Evolutionary conservation across 495 filamentous ascomycete species (phyloP).

Genomic region (Aspergillus mulundensis): DNA sequence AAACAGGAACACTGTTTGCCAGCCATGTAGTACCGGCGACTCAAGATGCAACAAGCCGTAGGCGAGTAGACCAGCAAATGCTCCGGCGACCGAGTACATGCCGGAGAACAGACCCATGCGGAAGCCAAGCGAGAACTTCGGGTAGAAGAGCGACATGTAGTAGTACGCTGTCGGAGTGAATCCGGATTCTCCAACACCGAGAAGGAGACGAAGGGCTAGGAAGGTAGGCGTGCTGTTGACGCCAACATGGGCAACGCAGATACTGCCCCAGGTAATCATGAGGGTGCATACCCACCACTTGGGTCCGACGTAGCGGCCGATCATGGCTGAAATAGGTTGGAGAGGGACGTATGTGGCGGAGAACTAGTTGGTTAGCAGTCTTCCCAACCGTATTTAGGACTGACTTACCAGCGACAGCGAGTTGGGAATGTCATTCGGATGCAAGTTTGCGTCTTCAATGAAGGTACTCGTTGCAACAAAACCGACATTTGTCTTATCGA

Average conservation of each 20-base stretch:
- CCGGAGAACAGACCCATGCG: slow-evolving; percentile 2
- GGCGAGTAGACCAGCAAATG: not conserved
- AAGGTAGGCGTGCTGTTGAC: not conserved
- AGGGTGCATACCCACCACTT: slow-evolving; percentile 1
- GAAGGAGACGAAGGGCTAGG: not conserved
- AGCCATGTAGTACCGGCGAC: not conserved
- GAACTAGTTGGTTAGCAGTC: not conserved
- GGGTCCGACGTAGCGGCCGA: not conserved
- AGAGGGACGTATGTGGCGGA: slow-evolving; percentile 5
- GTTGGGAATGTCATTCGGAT: slow-evolving; percentile 5
- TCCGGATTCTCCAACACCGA: slow-evolving; percentile 1
- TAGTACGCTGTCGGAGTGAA: slow-evolving; percentile 4
- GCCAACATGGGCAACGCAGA: slow-evolving; percentile 1
- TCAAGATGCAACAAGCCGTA: slow-evolving; percentile 2
- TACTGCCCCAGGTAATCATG: slow-evolving; percentile 1
- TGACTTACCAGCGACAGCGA: slow-evolving; percentile 1
- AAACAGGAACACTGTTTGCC: slow-evolving; percentile 2
- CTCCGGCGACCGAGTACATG: not conserved
- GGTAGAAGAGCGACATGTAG: slow-evolving; percentile 5
- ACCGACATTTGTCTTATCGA: slow-evolving; percentile 5
- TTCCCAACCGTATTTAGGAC: too few species aligned
- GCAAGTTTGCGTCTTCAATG: slow-evolving; percentile 1
- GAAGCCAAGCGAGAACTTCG: not conserved
- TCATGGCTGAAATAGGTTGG: slow-evolving; percentile 4
- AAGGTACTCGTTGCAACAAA: slow-evolving; percentile 2